Evolutionary conservation across 345 rosid species (phyloP).

Genomic region (Gynandropsis gynandra): DNA sequence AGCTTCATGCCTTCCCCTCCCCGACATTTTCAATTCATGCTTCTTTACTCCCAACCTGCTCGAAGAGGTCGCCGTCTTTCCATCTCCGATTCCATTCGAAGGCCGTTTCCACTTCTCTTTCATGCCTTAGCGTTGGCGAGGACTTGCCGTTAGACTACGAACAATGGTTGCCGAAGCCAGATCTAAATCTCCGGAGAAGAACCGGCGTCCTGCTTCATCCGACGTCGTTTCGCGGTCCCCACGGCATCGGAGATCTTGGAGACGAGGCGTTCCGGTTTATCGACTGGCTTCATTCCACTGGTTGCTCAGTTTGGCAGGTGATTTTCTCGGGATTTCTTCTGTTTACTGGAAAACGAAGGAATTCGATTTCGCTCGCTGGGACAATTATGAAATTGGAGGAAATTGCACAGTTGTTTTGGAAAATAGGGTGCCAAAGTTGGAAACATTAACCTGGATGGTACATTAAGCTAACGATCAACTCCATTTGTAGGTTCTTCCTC

Average conservation of each 20-base stretch:
- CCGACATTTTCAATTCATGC: background rate
- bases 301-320: slow-evolving; percentile 96
- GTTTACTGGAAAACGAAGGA: background rate
- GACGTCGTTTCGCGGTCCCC: slow-evolving; percentile 72
- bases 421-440: background rate
- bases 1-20: slow-evolving; percentile 12
- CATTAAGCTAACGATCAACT: background rate
- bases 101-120: slow-evolving; percentile 21
- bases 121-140: slow-evolving; percentile 42
- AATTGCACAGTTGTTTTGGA: background rate
- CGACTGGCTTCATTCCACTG: slow-evolving; percentile 81
- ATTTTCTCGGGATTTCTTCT: background rate
- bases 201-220: slow-evolving; percentile 92
- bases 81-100: slow-evolving; percentile 16
- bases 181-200: slow-evolving; percentile 42
- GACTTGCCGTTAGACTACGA: slow-evolving; percentile 59
- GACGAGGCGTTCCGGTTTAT: slow-evolving; percentile 64
- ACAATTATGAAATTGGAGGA: background rate
- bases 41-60: slow-evolving; percentile 7
- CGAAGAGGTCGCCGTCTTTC: slow-evolving; percentile 10
- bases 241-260: slow-evolving; percentile 88
- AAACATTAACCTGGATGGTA: background rate
- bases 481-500: slow-evolving; percentile 76
- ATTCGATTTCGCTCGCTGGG: background rate
- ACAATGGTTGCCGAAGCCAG: slow-evolving; percentile 44